These are phyloP conservation scores for Dryadomyces sulphureus DNA, from an alignment of 2,329 filamentous ascomycete genomes.

Conservation along the genomic window DNA sequence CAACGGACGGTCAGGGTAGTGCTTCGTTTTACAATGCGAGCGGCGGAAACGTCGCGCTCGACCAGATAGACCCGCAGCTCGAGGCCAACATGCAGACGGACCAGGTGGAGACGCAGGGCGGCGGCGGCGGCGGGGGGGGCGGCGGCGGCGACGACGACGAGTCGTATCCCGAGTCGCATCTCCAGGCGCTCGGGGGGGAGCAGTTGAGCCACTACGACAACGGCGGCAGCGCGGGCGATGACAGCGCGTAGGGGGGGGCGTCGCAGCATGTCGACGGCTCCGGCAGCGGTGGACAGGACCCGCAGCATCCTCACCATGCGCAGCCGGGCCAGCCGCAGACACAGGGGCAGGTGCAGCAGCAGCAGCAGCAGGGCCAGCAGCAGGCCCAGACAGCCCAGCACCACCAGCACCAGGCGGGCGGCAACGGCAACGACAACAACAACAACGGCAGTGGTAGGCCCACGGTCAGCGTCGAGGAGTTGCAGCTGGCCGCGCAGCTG, in stretches of 20 bases:
- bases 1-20: conserved; percentile 26
- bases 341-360: neutral
- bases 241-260: conserved; percentile 2
- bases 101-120: neutral
- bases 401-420: conserved; percentile 25
- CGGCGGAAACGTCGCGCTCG: conserved; percentile 6
- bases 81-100: conserved; percentile 11
- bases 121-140: neutral
- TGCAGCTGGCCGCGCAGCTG: conserved; percentile 43
- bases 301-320: conserved; percentile 13
- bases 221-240: conserved; percentile 1
- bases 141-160: too few species aligned
- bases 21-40: conserved; percentile 24
- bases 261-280: conserved; percentile 4
- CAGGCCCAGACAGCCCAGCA: conserved; percentile 19
- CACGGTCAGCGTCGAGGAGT: conserved; percentile 34
- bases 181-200: conserved; percentile 9
- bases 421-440: too few species aligned
- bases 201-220: conserved; percentile 2
- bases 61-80: conserved; percentile 18
- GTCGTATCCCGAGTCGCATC: conserved; percentile 11
- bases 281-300: neutral
- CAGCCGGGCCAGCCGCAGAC: conserved; percentile 13
- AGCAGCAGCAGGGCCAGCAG: neutral
- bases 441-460: too few species aligned